Conservation (phyloP, 306 rosid genomes). For the Casuarina equisetifolia region DNA sequence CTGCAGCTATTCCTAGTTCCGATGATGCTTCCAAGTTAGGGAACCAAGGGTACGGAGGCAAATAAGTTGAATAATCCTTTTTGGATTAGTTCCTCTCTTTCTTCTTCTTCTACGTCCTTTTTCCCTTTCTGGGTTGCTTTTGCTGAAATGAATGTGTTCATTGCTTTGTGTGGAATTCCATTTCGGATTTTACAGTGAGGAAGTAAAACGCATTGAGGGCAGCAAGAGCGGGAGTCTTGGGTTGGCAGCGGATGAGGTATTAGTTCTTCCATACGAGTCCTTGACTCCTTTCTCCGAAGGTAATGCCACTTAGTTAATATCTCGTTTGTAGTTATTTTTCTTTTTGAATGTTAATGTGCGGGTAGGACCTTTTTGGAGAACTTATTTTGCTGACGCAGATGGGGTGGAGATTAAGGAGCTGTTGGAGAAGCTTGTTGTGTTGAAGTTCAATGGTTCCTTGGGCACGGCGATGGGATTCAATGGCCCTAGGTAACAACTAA, state of each 20-base stretch:
- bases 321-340: slow-evolving; percentile 7
- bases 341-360: neutral
- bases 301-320: slow-evolving; percentile 9
- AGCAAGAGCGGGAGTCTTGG: slow-evolving; percentile 26
- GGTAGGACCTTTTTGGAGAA: neutral
- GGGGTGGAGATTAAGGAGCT: slow-evolving; percentile 47
- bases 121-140: neutral
- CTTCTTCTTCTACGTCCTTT: neutral
- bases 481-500: slow-evolving; percentile 56
- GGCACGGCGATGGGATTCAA: slow-evolving; percentile 48
- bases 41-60: slow-evolving; percentile 28
- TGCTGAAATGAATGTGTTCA: neutral
- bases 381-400: slow-evolving; percentile 34
- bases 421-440: slow-evolving; percentile 68
- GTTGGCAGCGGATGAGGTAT: slow-evolving; percentile 36
- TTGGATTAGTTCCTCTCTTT: neutral
- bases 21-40: slow-evolving; percentile 13
- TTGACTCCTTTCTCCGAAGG: slow-evolving; percentile 49
- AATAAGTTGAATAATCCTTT: neutral
- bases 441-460: slow-evolving; percentile 53
- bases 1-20: slow-evolving; percentile 19
- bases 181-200: slow-evolving; percentile 32
- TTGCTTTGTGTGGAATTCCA: slow-evolving; percentile 6
- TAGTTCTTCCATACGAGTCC: slow-evolving; percentile 51
- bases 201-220: slow-evolving; percentile 34